Conservation (phyloP, 1,284 basidiomycete genomes). For the Austropuccinia psidii region DNA sequence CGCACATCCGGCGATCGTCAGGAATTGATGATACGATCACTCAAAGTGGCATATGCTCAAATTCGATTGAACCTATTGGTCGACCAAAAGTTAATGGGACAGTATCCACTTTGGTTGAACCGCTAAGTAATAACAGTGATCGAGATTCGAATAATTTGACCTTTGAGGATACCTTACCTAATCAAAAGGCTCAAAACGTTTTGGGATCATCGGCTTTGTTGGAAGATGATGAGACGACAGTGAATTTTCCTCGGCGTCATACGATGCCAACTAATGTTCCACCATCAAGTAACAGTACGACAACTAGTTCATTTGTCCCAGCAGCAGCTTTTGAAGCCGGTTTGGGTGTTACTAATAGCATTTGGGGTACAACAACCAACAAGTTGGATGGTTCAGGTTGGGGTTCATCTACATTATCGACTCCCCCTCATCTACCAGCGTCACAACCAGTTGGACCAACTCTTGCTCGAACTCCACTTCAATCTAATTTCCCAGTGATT, state of each 20-base stretch:
- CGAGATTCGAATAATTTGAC: constrained; percentile 17
- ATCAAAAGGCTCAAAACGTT: background rate
- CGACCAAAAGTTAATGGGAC: constrained; percentile 23
- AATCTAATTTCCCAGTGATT: background rate
- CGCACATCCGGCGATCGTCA: constrained; percentile 17
- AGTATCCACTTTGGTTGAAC: background rate
- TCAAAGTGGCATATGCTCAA: constrained; percentile 4
- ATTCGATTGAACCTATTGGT: constrained; percentile 33
- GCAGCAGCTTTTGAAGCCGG: constrained; percentile 12
- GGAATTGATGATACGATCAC: constrained; percentile 3
- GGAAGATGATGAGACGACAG: background rate
- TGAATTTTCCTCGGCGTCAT: constrained; percentile 23
- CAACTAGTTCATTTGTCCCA: constrained; percentile 1
- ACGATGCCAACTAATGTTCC: constrained; percentile 1
- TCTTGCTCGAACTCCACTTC: background rate
- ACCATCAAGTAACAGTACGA: background rate
- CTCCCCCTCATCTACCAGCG: background rate
- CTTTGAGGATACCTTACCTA: constrained; percentile 2
- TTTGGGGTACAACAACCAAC: constrained; percentile 16
- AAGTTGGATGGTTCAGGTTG: constrained; percentile 1
- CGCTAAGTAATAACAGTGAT: constrained; percentile 13
- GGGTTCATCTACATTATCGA: constrained; percentile 15
- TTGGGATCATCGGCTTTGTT: constrained; percentile 27
- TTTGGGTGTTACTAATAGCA: constrained; percentile 12
- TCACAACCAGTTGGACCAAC: background rate